Conservation (phyloP, 345 rosid genomes). For the Populus nigra region DNA sequence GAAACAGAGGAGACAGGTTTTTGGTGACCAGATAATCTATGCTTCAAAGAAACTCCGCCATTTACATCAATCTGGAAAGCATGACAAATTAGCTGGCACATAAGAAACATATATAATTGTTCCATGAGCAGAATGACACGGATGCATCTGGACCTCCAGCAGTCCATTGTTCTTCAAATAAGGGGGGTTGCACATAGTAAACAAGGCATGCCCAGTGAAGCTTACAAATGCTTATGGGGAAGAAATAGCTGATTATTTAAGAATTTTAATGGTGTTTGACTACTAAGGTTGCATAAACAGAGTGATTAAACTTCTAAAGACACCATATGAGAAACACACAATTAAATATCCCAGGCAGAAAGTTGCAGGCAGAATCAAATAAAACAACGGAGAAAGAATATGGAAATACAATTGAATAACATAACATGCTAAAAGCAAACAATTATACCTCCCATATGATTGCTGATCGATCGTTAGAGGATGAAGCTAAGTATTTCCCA, state of each 20-base stretch:
- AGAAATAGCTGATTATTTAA: not conserved
- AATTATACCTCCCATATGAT: slow-evolving; percentile 65
- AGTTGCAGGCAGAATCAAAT: not conserved
- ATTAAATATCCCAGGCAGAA: not conserved
- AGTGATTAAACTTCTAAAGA: not conserved
- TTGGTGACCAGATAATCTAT: slow-evolving; percentile 48
- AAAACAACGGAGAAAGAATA: not conserved
- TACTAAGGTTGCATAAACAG: not conserved
- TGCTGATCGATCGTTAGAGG: slow-evolving; percentile 58
- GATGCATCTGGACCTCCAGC: not conserved
- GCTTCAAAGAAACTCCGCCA: slow-evolving; percentile 50
- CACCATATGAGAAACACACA: not conserved
- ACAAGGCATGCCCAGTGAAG: not conserved
- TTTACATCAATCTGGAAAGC: slow-evolving; percentile 40
- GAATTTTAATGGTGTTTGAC: not conserved
- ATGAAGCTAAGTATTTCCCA: slow-evolving; percentile 68
- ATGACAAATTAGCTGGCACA: not conserved
- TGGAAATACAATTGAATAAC: not conserved
- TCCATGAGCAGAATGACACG: not conserved
- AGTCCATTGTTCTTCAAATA: not conserved
- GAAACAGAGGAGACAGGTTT: slow-evolving; percentile 52
- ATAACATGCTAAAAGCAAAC: not conserved
- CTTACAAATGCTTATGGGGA: not conserved
- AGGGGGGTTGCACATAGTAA: not conserved
- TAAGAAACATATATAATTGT: not conserved